Percentiles rank a stretch among this genome's conserved stretches.
Conservation (phyloP, 768 basidiomycete species). For the Candolleomyces eurysporus region DNA sequence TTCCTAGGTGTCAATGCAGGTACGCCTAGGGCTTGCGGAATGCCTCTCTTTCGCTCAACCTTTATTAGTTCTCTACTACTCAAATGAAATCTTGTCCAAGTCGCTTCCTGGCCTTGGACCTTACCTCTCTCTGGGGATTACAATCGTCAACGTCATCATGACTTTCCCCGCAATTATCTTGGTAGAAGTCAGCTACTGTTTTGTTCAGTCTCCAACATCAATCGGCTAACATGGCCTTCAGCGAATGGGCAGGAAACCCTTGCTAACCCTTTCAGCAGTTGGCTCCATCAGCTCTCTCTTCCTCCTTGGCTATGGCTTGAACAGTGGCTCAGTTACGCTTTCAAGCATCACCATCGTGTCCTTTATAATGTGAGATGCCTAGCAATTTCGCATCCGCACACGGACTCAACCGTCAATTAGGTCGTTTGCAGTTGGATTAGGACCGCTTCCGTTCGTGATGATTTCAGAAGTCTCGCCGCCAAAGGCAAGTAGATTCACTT, state of each 20-base stretch:
- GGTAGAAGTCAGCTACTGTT: conserved; percentile 61
- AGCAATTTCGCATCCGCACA: not conserved
- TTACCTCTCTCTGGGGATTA: conserved; percentile 81
- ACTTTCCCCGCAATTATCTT: conserved; percentile 85
- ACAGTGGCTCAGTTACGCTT: conserved; percentile 55
- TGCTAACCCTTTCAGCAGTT: conserved; percentile 64
- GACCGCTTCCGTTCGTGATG: conserved; percentile 91
- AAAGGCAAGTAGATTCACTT: conserved; percentile 46
- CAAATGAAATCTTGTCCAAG: conserved; percentile 81
- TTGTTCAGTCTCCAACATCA: not conserved
- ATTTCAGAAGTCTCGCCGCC: conserved; percentile 86
- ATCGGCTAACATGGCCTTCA: conserved; percentile 23
- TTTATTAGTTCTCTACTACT: conserved; percentile 79
- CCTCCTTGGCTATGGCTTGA: conserved; percentile 67
- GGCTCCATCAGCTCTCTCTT: conserved; percentile 68
- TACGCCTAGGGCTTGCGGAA: conserved; percentile 16
- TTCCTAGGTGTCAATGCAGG: conserved; percentile 72
- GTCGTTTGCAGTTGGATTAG: conserved; percentile 87
- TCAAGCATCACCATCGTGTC: conserved; percentile 73
- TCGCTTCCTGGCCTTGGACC: conserved; percentile 78
- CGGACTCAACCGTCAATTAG: conserved; percentile 31
- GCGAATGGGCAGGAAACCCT: conserved; percentile 69
- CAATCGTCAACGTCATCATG: conserved; percentile 79
- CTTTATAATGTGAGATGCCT: conserved; percentile 69
- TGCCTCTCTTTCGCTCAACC: not conserved